Evolutionary conservation across 2,329 filamentous ascomycete genomes (phyloP).

Genomic region (Venturia oleaginea): DNA sequence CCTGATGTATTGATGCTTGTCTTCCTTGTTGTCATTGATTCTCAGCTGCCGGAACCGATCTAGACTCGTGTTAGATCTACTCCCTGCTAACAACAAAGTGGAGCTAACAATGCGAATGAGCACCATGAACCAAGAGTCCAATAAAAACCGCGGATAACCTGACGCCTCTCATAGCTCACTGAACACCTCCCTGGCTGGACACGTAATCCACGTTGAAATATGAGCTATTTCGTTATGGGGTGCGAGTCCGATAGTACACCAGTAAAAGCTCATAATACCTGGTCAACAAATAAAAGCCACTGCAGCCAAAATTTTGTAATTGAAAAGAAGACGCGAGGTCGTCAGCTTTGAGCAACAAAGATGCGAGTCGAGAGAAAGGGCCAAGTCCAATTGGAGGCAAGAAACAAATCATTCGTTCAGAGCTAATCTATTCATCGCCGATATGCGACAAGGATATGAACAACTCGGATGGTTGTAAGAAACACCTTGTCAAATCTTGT

Average conservation of each 20-base stretch:
- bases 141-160: neutral
- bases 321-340: neutral
- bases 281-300: neutral
- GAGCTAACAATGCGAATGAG: neutral
- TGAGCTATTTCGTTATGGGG: neutral
- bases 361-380: neutral
- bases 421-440: neutral
- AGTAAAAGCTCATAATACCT: neutral
- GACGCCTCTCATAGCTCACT: neutral
- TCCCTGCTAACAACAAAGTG: neutral
- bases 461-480: neutral
- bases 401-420: neutral
- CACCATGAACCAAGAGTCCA: neutral
- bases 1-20: slow-evolving; percentile 28
- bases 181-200: neutral
- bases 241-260: neutral
- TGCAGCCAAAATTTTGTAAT: neutral
- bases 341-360: neutral
- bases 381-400: neutral
- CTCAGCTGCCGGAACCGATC: slow-evolving; percentile 31
- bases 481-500: neutral
- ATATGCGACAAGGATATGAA: slow-evolving; percentile 3
- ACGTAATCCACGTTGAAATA: neutral
- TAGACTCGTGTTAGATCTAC: slow-evolving; percentile 14
- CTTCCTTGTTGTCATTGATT: slow-evolving; percentile 28